Evolutionary conservation across 495 filamentous ascomycete species (phyloP).

Genomic region (Aspergillus hancockii): DNA sequence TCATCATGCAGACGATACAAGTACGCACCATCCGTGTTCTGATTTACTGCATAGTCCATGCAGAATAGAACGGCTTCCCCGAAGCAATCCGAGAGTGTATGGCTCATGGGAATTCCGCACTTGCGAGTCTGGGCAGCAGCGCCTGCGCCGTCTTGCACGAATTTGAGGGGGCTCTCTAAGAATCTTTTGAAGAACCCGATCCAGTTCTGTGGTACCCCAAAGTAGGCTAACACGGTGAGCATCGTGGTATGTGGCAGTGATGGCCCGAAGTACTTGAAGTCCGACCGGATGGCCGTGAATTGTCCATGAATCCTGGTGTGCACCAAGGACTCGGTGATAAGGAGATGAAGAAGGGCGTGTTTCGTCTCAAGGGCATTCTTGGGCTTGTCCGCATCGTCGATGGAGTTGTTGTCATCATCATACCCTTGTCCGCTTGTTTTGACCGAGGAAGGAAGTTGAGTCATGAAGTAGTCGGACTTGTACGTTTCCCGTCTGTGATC

Average conservation of each 20-base stretch:
- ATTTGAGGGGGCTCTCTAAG: conserved; percentile 60
- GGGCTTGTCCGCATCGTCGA: conserved; percentile 21
- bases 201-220: conserved; percentile 62
- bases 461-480: conserved; percentile 55
- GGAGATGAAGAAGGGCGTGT: conserved; percentile 59
- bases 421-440: conserved; percentile 28
- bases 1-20: conserved; percentile 68
- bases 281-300: conserved; percentile 61
- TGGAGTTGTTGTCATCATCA: conserved; percentile 32
- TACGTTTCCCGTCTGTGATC: conserved; percentile 40
- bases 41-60: conserved; percentile 67
- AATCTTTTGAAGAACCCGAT: conserved; percentile 62
- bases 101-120: conserved; percentile 60
- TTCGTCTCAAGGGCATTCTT: conserved; percentile 55
- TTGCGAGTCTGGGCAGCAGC: conserved; percentile 45
- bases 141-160: conserved; percentile 52
- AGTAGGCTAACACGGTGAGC: conserved; percentile 55
- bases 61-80: conserved; percentile 65
- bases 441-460: conserved; percentile 40
- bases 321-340: conserved; percentile 65
- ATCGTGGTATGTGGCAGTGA: conserved; percentile 62
- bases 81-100: conserved; percentile 59
- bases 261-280: conserved; percentile 63
- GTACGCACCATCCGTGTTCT: conserved; percentile 49
- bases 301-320: conserved; percentile 56